Evolutionary conservation across 2,329 filamentous ascomycete species (phyloP).

Genomic region (Cladophialophora carrionii): DNA sequence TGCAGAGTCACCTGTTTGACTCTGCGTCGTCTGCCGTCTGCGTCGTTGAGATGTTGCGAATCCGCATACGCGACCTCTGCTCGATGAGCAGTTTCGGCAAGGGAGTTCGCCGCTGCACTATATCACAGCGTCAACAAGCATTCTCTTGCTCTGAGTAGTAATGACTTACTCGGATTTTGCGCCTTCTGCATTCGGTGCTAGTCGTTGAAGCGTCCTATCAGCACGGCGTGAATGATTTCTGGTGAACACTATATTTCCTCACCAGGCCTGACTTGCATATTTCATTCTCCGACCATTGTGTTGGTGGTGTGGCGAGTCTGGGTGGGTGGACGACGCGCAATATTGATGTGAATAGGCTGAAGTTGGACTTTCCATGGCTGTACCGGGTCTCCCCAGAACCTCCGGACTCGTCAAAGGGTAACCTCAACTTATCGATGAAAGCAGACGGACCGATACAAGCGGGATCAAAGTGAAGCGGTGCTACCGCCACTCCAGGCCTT

Average conservation of each 20-base stretch:
- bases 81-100: conserved; percentile 13
- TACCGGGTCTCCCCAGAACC: no score
- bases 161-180: conserved; percentile 2
- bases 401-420: no score
- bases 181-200: conserved; percentile 3
- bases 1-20: background rate
- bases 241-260: background rate
- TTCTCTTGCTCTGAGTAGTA: background rate
- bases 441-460: no score
- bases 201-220: background rate
- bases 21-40: background rate
- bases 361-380: background rate
- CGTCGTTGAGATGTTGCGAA: background rate
- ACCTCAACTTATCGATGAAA: no score
- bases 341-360: background rate
- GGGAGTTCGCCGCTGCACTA: conserved; percentile 17
- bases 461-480: no score
- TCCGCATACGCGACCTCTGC: conserved; percentile 6
- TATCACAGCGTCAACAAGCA: background rate
- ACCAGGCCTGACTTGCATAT: conserved; percentile 5
- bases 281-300: background rate
- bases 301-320: background rate
- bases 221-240: background rate
- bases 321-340: background rate
- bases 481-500: no score